These are phyloP conservation scores for Simplicillium aogashimaense DNA, from an alignment of 2,329 filamentous ascomycete genomes.

Conservation along the genomic window DNA sequence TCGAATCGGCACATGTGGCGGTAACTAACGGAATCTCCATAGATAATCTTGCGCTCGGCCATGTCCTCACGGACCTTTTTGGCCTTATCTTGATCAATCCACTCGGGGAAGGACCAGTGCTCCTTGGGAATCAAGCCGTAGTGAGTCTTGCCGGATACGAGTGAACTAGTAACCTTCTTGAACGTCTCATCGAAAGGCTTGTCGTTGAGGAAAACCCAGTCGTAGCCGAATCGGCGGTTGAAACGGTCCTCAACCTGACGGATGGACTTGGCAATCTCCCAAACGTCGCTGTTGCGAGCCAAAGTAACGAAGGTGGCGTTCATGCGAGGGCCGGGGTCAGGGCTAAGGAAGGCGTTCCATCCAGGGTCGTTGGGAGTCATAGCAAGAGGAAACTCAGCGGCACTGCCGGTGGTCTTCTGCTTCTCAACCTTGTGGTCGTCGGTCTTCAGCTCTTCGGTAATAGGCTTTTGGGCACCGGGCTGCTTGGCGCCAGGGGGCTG, in stretches of 20 bases:
- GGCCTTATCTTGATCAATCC: slow-evolving; percentile 93
- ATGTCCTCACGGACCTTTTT: slow-evolving; percentile 88
- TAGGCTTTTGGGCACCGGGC: slow-evolving; percentile 9
- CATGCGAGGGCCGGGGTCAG: slow-evolving; percentile 62
- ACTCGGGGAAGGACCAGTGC: slow-evolving; percentile 95
- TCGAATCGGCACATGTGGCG: slow-evolving; percentile 99
- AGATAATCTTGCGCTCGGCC: slow-evolving; percentile 91
- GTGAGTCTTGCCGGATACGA: slow-evolving; percentile 86
- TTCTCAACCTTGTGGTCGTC: slow-evolving; percentile 5
- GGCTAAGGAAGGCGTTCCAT: slow-evolving; percentile 40
- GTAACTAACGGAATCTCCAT: slow-evolving; percentile 94
- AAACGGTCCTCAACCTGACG: slow-evolving; percentile 96
- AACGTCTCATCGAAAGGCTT: slow-evolving; percentile 87
- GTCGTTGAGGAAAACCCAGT: slow-evolving; percentile 99
- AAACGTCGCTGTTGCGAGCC: slow-evolving; percentile 85
- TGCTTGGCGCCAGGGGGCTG: slow-evolving; percentile 10
- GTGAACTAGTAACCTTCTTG: slow-evolving; percentile 78
- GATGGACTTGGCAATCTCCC: slow-evolving; percentile 95
- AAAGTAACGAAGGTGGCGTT: slow-evolving; percentile 97
- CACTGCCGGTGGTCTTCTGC: slow-evolving; percentile 20
- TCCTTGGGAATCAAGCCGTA: slow-evolving; percentile 85
- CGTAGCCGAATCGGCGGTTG: slow-evolving; percentile 93
- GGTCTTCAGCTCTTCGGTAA: slow-evolving; percentile 1
- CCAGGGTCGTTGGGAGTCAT: slow-evolving; percentile 41
- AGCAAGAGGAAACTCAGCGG: slow-evolving; percentile 37